Evolutionary conservation across 2,329 filamentous ascomycete species (phyloP).

Genomic region (Colletotrichum aenigma): DNA sequence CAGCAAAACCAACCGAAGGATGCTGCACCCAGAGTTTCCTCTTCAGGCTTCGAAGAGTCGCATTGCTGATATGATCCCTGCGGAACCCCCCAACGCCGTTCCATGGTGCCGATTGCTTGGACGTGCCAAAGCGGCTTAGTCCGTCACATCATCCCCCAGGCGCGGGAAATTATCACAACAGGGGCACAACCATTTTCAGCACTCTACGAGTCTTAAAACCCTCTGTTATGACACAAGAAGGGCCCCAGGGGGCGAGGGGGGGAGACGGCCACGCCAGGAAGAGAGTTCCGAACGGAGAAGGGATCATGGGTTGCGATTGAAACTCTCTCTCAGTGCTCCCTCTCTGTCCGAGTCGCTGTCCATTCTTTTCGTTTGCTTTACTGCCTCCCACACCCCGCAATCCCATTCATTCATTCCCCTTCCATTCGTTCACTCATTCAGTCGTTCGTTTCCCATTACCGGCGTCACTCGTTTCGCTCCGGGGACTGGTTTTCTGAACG

Average conservation of each 20-base stretch:
- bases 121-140: slow-evolving; percentile 20
- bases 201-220: not conserved
- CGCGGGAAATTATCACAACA: slow-evolving; percentile 21
- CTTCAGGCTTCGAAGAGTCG: not conserved
- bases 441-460: not conserved
- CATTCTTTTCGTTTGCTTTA: not conserved
- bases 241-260: not conserved
- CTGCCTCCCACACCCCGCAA: not conserved
- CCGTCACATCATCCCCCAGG: slow-evolving; percentile 15
- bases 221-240: slow-evolving; percentile 8
- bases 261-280: not conserved
- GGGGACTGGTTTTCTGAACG: not conserved
- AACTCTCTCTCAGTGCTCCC: not conserved
- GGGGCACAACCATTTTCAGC: slow-evolving; percentile 11
- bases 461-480: slow-evolving; percentile 1
- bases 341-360: not conserved
- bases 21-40: not conserved
- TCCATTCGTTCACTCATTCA: not conserved
- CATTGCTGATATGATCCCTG: not conserved
- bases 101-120: slow-evolving; percentile 16
- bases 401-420: not conserved
- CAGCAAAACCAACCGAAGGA: not conserved
- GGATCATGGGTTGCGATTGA: slow-evolving; percentile 17
- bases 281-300: not conserved
- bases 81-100: not conserved